These are phyloP conservation scores for Ganoderma resinaceum DNA, from an alignment of 1,284 basidiomycete species.

Conservation along the genomic window DNA sequence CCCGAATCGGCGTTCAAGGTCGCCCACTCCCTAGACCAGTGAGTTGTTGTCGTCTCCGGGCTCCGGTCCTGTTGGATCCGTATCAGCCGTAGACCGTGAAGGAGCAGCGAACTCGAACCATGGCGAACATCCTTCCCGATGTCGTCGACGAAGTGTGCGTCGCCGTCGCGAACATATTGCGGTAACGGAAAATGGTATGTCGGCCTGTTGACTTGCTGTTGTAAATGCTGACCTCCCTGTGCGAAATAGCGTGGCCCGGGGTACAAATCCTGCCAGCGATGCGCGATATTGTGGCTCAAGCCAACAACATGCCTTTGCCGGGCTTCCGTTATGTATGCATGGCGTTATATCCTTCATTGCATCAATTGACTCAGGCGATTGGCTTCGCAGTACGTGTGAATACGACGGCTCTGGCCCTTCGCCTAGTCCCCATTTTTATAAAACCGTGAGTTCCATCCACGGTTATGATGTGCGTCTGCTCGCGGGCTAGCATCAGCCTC, in stretches of 20 bases:
- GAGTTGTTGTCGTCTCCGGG: no score
- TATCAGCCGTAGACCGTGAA: slow-evolving; percentile 37
- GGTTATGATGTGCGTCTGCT: no score
- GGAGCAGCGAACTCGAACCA: slow-evolving; percentile 33
- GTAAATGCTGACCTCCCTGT: background rate
- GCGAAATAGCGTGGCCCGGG: slow-evolving; percentile 13
- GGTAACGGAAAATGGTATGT: slow-evolving; percentile 12
- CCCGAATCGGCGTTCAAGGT: no score
- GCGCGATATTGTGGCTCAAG: slow-evolving; percentile 18
- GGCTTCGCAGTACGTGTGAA: slow-evolving; percentile 20
- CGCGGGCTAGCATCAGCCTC: no score
- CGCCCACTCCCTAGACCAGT: no score
- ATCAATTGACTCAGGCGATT: slow-evolving; percentile 13
- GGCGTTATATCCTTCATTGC: no score
- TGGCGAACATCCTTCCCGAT: slow-evolving; percentile 32
- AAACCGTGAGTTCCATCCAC: background rate
- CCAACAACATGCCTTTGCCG: slow-evolving; percentile 55
- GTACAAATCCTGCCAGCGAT: slow-evolving; percentile 7
- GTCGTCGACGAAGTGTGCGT: slow-evolving; percentile 36
- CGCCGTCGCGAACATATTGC: slow-evolving; percentile 31
- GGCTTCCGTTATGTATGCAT: slow-evolving; percentile 45
- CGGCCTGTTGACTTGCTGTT: background rate
- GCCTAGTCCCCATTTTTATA: slow-evolving; percentile 13
- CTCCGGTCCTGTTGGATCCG: slow-evolving; percentile 30
- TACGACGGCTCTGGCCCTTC: slow-evolving; percentile 9